Evolutionary conservation across 305 asterid genomes (phyloP), one percentile per base, ranked within the genome.

Genomic region (Fraxinus albicans): DNA sequence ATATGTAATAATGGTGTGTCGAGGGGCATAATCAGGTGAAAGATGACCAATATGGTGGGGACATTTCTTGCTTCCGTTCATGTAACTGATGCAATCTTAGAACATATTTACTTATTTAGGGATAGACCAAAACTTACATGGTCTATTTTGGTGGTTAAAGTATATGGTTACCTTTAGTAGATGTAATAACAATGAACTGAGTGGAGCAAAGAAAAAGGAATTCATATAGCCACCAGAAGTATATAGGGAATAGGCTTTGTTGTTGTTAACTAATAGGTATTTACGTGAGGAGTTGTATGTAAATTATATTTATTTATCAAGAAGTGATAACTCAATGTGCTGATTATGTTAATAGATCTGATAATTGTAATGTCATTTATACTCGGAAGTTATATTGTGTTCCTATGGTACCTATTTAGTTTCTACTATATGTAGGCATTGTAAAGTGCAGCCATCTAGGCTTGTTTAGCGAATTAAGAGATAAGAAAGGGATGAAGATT

Each of bases 171-270:
- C 63, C 63, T 65, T 23, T 27, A 10, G 33, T 27, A 21, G 73
- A 65, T 65, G 35, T 65, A 65, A 25, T 65, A 65, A 25, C 15
- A 65, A 1, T 65, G 35, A 65, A 65, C 73, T 65, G 34, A 25
- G 73, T 65, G 73, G 73, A 65, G 34, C 73, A 65, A 65, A 4
- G 73, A 25, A 65, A 63, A 69, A 58, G 69, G 69, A 55, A 69
- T 69, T 69, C 74, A 27, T 69, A 69, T 27, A 29, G 36, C 74
- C 38, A 6, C 38, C 38, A 27, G 36, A 27, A 25, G 74, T 69
- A 69, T 69, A 31, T 13, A 12, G 38, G 36, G 36, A 69, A 69
- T 69, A 69, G 19, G 74, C n/a, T 67, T 27, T 67, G 74, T 25
- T 67, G 74, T 25, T 67, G 74, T 67, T 67, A 27, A 38, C 74